Evolutionary conservation across 1,284 basidiomycete genomes (phyloP), one percentile per base, ranked within the genome.

Genomic region (Puccinia polysora): DNA sequence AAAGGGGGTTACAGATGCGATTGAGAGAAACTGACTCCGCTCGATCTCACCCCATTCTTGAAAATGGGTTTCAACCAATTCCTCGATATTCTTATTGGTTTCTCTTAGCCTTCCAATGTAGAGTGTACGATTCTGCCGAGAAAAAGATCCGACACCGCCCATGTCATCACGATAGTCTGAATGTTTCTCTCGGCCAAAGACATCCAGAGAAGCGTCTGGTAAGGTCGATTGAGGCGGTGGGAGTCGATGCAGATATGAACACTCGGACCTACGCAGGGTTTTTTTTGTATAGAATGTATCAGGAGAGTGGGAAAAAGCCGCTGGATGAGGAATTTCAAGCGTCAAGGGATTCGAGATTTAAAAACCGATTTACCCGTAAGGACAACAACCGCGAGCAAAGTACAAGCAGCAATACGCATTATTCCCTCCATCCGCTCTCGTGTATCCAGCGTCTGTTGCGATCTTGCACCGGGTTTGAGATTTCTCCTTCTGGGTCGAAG

Each of bases 141-240:
- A 90, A 82, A 98, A 97, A 69, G 90, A 91, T 23, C 95, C 95
- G 28, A 97, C 95, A 80, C 95, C 95, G 76, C 95, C 96, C 95
- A 99, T 98, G 81, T 99, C 96, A 80, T 99, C 95, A 75, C 95
- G 84, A 82, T 97, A 99, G 80, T 94, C 92, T 0, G 93, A 84
- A 80, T 97, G 96, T 82, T 97, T 97, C 82, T 97, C 93, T 68
- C 95, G 84, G 0, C 92, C 93, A 79, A 99, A 99, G 80, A 92
- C 93, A 80, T 99, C 95, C 79, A 93, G 89, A 4, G 92, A 92
- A 58, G 89, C 88, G 80, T 97, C 94, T 0, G 91, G 90, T 6
- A 94, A 82, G 28, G 86, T 83, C 72, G 81, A 83, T 82, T 65
- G 83, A 79, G 77, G 74, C 0, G 87, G 85, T 0, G 92, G 93